Percentiles rank a stretch among this genome's conserved stretches.
phyloP scores from a whole-genome alignment of 768 basidiomycete species.

The Boletus sp. region DNA sequence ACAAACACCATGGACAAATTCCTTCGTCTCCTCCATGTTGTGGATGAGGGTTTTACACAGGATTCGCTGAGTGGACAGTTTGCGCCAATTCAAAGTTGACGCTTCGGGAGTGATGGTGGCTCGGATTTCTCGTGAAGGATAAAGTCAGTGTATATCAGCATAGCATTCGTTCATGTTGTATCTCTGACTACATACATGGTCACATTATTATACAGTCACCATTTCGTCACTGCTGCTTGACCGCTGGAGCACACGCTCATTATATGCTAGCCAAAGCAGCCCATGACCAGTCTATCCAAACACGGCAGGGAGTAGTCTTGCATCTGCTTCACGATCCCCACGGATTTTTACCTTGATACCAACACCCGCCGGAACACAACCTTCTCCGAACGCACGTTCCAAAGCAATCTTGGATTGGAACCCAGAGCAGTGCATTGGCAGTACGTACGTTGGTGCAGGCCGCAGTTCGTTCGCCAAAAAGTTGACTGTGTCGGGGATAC shows the following conservation, averaged over 20 bases:
- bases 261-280: no score
- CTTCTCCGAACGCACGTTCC: conserved; percentile 66
- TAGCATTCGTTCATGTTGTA: neutral
- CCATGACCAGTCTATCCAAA: conserved; percentile 14
- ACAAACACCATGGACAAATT: conserved; percentile 50
- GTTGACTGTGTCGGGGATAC: conserved; percentile 67
- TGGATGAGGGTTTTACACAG: conserved; percentile 42
- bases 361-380: conserved; percentile 75
- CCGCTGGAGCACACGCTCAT: neutral
- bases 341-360: conserved; percentile 62
- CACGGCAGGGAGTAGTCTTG: conserved; percentile 21
- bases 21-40: conserved; percentile 45
- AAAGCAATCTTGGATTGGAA: conserved; percentile 74
- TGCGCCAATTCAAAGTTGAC: conserved; percentile 1
- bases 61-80: conserved; percentile 22
- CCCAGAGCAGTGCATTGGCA: conserved; percentile 87
- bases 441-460: conserved; percentile 65
- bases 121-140: neutral
- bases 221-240: neutral
- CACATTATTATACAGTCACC: neutral
- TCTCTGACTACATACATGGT: conserved; percentile 1
- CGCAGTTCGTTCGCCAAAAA: conserved; percentile 60
- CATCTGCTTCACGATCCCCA: conserved; percentile 46
- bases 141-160: conserved; percentile 5
- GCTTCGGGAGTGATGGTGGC: neutral